Conservation (phyloP, 2,329 filamentous ascomycete genomes). For the Zymoseptoria tritici region DNA sequence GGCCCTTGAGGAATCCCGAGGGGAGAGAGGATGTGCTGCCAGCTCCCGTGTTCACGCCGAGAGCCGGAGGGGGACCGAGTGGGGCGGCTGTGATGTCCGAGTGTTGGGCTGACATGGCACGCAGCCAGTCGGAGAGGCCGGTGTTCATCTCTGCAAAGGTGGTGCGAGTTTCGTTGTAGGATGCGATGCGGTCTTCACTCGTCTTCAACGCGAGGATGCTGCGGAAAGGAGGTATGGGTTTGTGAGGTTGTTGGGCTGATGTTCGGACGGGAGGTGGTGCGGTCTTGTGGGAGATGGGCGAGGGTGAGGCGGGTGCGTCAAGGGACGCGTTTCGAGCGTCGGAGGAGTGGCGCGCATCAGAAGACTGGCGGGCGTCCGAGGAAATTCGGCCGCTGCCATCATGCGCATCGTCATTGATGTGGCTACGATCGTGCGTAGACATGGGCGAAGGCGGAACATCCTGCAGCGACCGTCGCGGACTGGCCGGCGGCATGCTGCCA, state of each 20-base stretch:
- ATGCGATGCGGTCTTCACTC: conserved; percentile 60
- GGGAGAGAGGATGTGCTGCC: not conserved
- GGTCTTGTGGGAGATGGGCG: not conserved
- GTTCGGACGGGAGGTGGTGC: not conserved
- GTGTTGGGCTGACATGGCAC: conserved; percentile 41
- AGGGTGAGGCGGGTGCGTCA: not conserved
- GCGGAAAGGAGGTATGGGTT: conserved; percentile 55
- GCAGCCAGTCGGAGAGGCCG: conserved; percentile 59
- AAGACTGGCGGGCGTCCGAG: not conserved
- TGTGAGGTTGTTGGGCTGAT: not conserved
- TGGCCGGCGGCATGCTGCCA: conserved; percentile 8
- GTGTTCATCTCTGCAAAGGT: conserved; percentile 67
- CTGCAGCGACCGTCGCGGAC: conserved; percentile 8
- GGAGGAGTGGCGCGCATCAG: not conserved
- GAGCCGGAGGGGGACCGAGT: conserved; percentile 36
- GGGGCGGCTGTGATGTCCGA: not conserved
- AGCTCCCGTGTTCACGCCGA: conserved; percentile 36
- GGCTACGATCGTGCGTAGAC: conserved; percentile 6
- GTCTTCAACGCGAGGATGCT: conserved; percentile 68
- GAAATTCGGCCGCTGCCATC: not conserved
- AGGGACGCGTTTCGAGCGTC: not conserved
- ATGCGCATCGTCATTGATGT: not conserved
- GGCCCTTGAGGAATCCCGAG: conserved; percentile 5
- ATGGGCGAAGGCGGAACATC: conserved; percentile 20
- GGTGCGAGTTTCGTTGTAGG: conserved; percentile 64